Percentiles rank a stretch among this genome's conserved stretches.
These are phyloP conservation scores for Trichosanthes cucumerina DNA, from an alignment of 306 rosid genomes.

Conservation along the genomic window DNA sequence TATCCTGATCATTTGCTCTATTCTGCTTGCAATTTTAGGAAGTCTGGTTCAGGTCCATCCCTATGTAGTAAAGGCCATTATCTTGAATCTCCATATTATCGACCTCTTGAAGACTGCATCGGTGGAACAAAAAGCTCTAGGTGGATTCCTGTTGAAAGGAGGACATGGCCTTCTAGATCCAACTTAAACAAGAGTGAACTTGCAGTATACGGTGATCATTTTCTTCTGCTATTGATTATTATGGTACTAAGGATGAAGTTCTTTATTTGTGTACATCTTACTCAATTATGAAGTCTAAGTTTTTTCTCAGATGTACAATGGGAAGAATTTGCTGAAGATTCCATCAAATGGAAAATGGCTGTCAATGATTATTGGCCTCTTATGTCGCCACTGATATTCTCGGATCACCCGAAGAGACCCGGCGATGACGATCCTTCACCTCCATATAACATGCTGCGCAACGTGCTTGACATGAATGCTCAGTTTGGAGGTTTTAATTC, in stretches of 20 bases:
- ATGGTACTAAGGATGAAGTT: background rate
- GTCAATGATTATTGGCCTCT: slow-evolving; percentile 84
- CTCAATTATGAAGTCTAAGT: background rate
- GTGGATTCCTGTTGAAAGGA: slow-evolving; percentile 67
- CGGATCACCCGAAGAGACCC: slow-evolving; percentile 95
- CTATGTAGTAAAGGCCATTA: slow-evolving; percentile 59
- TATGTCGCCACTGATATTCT: slow-evolving; percentile 78
- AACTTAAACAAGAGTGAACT: slow-evolving; percentile 51
- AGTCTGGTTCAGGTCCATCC: slow-evolving; percentile 54
- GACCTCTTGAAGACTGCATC: slow-evolving; percentile 65
- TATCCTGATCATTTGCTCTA: background rate
- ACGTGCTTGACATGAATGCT: slow-evolving; percentile 94
- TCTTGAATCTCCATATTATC: slow-evolving; percentile 78
- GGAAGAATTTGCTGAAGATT: slow-evolving; percentile 57
- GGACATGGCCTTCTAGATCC: slow-evolving; percentile 78
- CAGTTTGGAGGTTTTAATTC: slow-evolving; percentile 79
- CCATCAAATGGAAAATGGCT: slow-evolving; percentile 48
- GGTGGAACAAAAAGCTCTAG: slow-evolving; percentile 78
- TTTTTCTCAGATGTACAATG: slow-evolving; percentile 45
- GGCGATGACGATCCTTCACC: slow-evolving; percentile 94
- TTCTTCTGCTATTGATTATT: background rate
- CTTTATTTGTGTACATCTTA: background rate
- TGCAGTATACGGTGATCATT: slow-evolving; percentile 39
- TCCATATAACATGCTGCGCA: slow-evolving; percentile 90
- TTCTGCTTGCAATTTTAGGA: slow-evolving; percentile 34